These are phyloP conservation scores for Blastocystis hominis DNA, from an alignment of 352 stramenopile genomes.

Conservation along the genomic window DNA sequence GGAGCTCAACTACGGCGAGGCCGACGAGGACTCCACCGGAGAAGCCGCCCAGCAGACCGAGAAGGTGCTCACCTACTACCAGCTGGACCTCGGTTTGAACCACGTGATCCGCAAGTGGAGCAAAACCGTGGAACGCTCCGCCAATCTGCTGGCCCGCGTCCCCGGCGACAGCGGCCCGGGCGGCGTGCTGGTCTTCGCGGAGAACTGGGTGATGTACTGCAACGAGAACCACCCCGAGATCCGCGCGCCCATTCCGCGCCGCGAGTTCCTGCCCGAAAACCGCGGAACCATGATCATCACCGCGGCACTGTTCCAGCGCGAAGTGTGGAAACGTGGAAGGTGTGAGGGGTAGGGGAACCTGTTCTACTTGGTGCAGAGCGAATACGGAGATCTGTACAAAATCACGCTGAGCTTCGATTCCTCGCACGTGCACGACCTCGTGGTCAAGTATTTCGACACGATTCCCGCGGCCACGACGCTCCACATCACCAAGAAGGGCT, in stretches of 20 bases:
- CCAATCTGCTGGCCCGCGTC: slow-evolving; percentile 80
- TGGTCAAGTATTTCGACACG: slow-evolving; percentile 83
- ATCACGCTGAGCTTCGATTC: slow-evolving; percentile 79
- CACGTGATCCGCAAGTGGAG: slow-evolving; percentile 91
- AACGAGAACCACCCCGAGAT: slow-evolving; percentile 77
- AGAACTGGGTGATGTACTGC: slow-evolving; percentile 92
- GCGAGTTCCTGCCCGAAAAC: slow-evolving; percentile 67
- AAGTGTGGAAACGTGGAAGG: slow-evolving; percentile 39
- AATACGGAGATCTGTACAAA: slow-evolving; percentile 96
- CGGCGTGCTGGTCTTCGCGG: slow-evolving; percentile 86
- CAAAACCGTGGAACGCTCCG: slow-evolving; percentile 72
- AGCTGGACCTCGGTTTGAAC: slow-evolving; percentile 96
- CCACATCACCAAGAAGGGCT: slow-evolving; percentile 90
- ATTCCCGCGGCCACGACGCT: slow-evolving; percentile 76
- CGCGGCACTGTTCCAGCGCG: slow-evolving; percentile 82
- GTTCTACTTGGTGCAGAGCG: slow-evolving; percentile 91
- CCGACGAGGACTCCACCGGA: slow-evolving; percentile 65
- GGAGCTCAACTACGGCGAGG: slow-evolving; percentile 86
- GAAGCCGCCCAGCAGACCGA: slow-evolving; percentile 67
- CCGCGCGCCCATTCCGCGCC: slow-evolving; percentile 67
- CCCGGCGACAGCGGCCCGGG: slow-evolving; percentile 71
- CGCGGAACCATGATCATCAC: slow-evolving; percentile 82
- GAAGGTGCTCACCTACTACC: slow-evolving; percentile 94
- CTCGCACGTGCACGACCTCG: slow-evolving; percentile 63
- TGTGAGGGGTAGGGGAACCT: slow-evolving; percentile 69